Evolutionary conservation across 805 yeast genomes (phyloP), one percentile per base, ranked within the genome.

Genomic region (Lipomyces sp.): DNA sequence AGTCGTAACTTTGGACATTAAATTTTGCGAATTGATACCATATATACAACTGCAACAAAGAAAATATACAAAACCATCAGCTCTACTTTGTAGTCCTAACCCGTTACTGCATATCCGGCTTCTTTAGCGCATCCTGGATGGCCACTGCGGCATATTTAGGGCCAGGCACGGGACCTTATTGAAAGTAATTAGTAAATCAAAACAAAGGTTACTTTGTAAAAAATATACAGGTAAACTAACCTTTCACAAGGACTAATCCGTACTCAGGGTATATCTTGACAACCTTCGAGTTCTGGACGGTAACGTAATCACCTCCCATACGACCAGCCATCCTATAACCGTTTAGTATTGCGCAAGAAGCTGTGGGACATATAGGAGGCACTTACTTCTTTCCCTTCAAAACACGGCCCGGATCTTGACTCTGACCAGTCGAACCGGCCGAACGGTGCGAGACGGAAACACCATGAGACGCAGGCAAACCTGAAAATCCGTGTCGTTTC

Each of bases 401-500:
- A 62, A 92, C 91, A 82, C 99, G 90, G 75, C 97, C 98, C 13
- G 99, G 99, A 69, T 91, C 89, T 72, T 95, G 96, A 75, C 90
- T 90, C 78, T 89, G 92, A 86, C 99, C 99, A 74, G 90, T 92
- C 39, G 98, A 93, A 85, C 99, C 99, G 74, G 96, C 97, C 65
- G 92, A 87, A 84, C 99, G 89, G 78, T 95, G 98, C 48, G 94
- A 89, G 59, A 85, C 82, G 35, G 99, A 91, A 33, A 90, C 93
- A 89, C 99, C 99, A 78, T 95, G 99, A 0, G 98, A 84, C 5
- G 98, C 98, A 54, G 86, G 85, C 78, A 90, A 85, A 83, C 99
- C 99, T 57, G 81, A 81, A 80, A 94, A 95, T 11, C 91, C 90
- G 82, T 89, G 90, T 80, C 97, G 87, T 78, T 94, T 94, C 97